Conservation (phyloP, 2,329 filamentous ascomycete species). For the Byssochlamys sp. region DNA sequence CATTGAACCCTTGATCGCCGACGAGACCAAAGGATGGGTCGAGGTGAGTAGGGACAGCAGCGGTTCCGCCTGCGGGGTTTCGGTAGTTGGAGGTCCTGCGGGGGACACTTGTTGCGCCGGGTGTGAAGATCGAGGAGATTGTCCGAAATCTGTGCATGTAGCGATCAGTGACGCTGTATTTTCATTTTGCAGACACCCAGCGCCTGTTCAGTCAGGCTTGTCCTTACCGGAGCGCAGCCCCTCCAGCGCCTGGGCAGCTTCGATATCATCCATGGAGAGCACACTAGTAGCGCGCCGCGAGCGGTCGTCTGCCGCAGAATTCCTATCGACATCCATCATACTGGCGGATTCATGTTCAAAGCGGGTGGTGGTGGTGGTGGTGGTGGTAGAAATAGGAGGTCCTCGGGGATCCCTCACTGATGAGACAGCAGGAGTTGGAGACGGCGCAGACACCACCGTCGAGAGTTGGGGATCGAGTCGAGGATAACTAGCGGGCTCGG, state of each 20-base stretch:
- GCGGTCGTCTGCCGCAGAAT: constrained; percentile 27
- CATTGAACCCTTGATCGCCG: constrained; percentile 72
- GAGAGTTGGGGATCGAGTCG: constrained; percentile 6
- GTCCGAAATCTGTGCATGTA: constrained; percentile 51
- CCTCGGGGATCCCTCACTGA: constrained; percentile 2
- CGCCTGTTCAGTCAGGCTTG: background rate
- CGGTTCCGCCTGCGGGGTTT: constrained; percentile 58
- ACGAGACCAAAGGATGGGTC: constrained; percentile 75
- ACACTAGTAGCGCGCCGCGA: constrained; percentile 37
- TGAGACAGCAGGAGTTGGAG: background rate
- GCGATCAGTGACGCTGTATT: constrained; percentile 6
- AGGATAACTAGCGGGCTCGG: constrained; percentile 2
- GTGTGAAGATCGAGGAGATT: constrained; percentile 46
- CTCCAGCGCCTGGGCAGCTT: constrained; percentile 65
- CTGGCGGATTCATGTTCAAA: constrained; percentile 19
- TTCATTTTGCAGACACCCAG: constrained; percentile 2
- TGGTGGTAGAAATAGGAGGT: background rate
- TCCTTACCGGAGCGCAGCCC: constrained; percentile 61
- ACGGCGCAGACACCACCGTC: background rate
- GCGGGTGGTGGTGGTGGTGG: constrained; percentile 1
- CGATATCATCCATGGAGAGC: constrained; percentile 41
- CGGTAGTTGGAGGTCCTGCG: constrained; percentile 25
- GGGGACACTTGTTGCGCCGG: constrained; percentile 19
- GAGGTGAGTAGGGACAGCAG: constrained; percentile 78
- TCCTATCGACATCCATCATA: constrained; percentile 33